Evolutionary conservation across 257 asterid species (phyloP), one percentile per base, ranked within the genome.

Genomic region (Primulina huaijiensis): DNA sequence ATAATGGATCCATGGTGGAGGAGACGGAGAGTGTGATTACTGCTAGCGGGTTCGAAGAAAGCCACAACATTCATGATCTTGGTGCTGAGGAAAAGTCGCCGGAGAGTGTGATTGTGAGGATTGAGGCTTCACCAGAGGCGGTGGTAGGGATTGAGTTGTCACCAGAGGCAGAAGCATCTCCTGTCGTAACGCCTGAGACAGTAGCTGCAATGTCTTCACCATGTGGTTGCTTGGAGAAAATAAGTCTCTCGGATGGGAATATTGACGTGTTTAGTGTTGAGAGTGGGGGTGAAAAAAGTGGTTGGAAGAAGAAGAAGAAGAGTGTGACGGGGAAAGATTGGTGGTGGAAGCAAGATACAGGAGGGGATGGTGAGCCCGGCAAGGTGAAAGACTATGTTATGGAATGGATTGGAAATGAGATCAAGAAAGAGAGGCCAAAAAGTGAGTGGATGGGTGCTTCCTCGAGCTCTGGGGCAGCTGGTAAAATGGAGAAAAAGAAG

Each of bases 311-410:
- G 86, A 85, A 85, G 84, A 88, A 91, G 84, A 91, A 76, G 81
- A 87, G 91, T 69, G 10, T 79, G 59, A 61, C 95, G 0, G 96
- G 97, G 40, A 91, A 77, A 75, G 99, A 91, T 76, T 94, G 99
- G 99, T 94, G 99, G 99, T 94, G 99, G 99, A 94, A 94, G 83
- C 99, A 91, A 77, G 99, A 94, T 75, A 78, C 63, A 6, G 88
- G 79, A 5, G 86, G 53, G 57, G 89, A 72, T 16, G 75, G 55
- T 5, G 96, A 85, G 37, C 81, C 94, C 0, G 89, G 96, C 25
- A 82, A 33, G 56, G 96, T 87, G 50, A 94, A 91, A 76, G 97
- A 94, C 74, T 91, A 94, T 55, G 99, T 91, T 76, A 91, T 83
- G 92, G 99, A 94, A 69, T 94, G 99, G 99, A 91, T 94, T 35